Base-by-base conservation (phyloP, 192 early-diverging fungal species). In the Backusella sp. region DNA sequence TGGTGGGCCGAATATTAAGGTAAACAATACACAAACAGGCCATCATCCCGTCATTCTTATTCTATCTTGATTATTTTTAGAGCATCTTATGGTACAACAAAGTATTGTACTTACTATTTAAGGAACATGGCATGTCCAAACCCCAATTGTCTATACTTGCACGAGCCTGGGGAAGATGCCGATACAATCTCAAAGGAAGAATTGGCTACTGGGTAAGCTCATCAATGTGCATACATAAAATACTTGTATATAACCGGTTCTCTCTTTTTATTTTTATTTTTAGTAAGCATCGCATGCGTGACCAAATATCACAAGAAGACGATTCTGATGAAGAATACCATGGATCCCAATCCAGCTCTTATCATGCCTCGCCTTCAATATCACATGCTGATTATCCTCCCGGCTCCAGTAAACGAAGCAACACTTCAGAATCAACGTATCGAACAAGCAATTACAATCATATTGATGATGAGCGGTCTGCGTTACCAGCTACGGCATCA, bases 31-130 rank as follows among this genome's bases (percentile, higher is more conserved):
- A 21, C 26, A 23, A 32, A 32, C 42, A 23, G 15, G 26, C 17
- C 17, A 39, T 66, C 17, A n/a, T 53, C 6, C n/a, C n/a, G 49
- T 19, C 4, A 37, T 49, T 34, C 36, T 42, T 35, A 23, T 79
- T 21, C 15, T 49, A 21, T 28, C 14, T 26, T 35, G 32, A 23
- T 73, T 59, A 15, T 8, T 44, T 41, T 42, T 35, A 94, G 94
- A 52, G 98, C 96, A 12, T 96, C 96, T 0, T 97, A 95, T 87
- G 98, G 98, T 30, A 96, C 97, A 8, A 99, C 98, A 66, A 98
- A 98, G 78, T 99, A 99, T 86, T 99, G 98, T 79, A 92, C 97
- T 5, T 96, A 94, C 80, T 99, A 96, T 79, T 83, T 99, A 68
- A 93, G 96, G 32, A 94, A 90, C 77, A 95, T 96, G 77, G 82